phyloP scores from a whole-genome alignment of 1,284 basidiomycete genomes.

The Inonotus obliquus region DNA sequence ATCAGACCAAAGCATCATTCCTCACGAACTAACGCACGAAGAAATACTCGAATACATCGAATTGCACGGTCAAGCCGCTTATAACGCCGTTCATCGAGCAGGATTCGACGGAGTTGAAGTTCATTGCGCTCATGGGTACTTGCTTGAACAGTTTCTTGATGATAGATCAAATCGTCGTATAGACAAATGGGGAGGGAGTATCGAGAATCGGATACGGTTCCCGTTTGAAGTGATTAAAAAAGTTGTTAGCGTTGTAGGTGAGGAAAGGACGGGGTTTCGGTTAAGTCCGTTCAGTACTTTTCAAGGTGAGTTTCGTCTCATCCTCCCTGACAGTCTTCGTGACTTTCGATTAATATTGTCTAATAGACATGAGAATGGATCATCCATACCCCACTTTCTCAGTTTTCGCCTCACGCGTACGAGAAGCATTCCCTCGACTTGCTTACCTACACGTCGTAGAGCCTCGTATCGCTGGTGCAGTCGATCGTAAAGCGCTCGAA shows the following conservation, averaged over 20 bases:
- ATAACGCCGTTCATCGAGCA: slow-evolving; percentile 30
- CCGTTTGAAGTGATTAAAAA: slow-evolving; percentile 34
- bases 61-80: slow-evolving; percentile 25
- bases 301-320: slow-evolving; percentile 16
- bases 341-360: too few relatives aligned
- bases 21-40: slow-evolving; percentile 31
- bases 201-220: slow-evolving; percentile 41
- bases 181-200: slow-evolving; percentile 43
- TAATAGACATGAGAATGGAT: slow-evolving; percentile 29
- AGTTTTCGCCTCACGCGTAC: slow-evolving; percentile 31
- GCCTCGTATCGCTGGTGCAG: slow-evolving; percentile 17
- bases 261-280: slow-evolving; percentile 31
- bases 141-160: slow-evolving; percentile 38
- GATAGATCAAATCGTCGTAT: slow-evolving; percentile 39
- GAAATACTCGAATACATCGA: slow-evolving; percentile 35
- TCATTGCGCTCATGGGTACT: slow-evolving; percentile 38
- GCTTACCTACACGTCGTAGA: slow-evolving; percentile 58
- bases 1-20: slow-evolving; percentile 23
- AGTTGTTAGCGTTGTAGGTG: slow-evolving; percentile 20
- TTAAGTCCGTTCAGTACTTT: slow-evolving; percentile 31
- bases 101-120: slow-evolving; percentile 46
- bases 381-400: slow-evolving; percentile 28
- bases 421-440: slow-evolving; percentile 37
- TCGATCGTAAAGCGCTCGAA: slow-evolving; percentile 3
- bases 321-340: too few relatives aligned